phyloP scores from a whole-genome alignment of 768 basidiomycete species.

The Lactarius tabidus region DNA sequence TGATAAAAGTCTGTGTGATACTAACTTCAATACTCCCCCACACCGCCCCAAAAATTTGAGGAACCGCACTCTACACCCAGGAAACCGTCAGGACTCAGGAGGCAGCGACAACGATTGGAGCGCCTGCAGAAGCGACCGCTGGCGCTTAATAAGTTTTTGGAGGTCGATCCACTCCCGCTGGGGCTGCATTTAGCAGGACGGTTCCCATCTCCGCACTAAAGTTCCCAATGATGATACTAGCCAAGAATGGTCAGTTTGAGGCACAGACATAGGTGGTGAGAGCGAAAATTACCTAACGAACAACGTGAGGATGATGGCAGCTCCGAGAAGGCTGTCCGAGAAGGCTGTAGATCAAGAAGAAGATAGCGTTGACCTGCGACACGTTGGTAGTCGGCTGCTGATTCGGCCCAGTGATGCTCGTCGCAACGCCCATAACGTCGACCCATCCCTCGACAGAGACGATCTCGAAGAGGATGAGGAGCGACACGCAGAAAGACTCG shows the following conservation, averaged over 20 bases:
- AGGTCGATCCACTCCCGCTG: conserved; percentile 95
- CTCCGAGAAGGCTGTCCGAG: conserved; percentile 90
- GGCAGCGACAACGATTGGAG: no score
- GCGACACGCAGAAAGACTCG: conserved; percentile 75
- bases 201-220: no score
- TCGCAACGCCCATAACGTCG: conserved; percentile 83
- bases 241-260: conserved; percentile 7
- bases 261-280: neutral
- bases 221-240: conserved; percentile 91
- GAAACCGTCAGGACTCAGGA: no score
- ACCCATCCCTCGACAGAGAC: conserved; percentile 96
- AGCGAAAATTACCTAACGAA: conserved; percentile 69
- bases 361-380: conserved; percentile 80
- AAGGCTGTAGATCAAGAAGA: conserved; percentile 88
- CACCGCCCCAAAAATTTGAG: no score
- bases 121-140: no score
- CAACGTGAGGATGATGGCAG: conserved; percentile 81
- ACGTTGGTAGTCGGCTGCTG: conserved; percentile 71
- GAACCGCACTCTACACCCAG: no score
- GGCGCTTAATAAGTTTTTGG: conserved; percentile 80
- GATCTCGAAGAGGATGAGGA: conserved; percentile 93
- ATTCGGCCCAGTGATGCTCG: no score
- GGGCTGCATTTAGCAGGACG: conserved; percentile 76
- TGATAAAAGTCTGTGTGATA: no score
- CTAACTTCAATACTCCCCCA: no score